Base-by-base conservation (phyloP, 345 rosid species). In the Aquilaria sinensis region DNA sequence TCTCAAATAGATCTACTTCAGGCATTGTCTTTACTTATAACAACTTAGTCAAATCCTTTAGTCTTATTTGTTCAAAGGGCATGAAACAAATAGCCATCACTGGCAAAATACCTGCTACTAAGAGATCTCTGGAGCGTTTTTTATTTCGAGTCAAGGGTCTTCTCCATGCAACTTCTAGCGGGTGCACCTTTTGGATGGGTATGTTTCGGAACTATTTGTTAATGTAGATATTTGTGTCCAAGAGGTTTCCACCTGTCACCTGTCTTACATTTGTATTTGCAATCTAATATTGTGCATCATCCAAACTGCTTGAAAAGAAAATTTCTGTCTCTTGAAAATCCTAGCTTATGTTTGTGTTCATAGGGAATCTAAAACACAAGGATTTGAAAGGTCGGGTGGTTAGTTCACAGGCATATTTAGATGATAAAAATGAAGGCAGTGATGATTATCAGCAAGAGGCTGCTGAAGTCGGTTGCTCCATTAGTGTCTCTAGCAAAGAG, bases 121-220 rank as follows among this genome's bases (percentile, higher is more conserved):
- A 88, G 70, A 80, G 91, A 68, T 78, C 97, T 31, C 62, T 90
- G 81, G 97, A 90, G 70, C 96, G 96, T 34, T 86, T 84, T 77
- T 61, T 90, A 72, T 90, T 90, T 74, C 79, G 72, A 41, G 96
- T 90, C 60, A 90, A 90, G 73, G 86, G 85, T 72, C 97, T 87
- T 83, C 82, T 90, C 57, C 89, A 84, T 70, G 74, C 80, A 67
- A 67, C 87, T 59, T 65, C 93, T 67, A 85, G 76, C 33, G 88
- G 84, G 59, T 76, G 87, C 75, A 81, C 85, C 64, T 90, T 88
- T 75, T 90, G 96, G 96, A 81, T 90, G 90, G 97, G 96, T 90
- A 87, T 60, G 78, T 47, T 14, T 50, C 37, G 0, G 10, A 15
- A 3, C 13, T 14, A 12, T 3, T 46, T 12, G 55, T 30, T 37